phyloP scores from a whole-genome alignment of 2,329 filamentous ascomycete species.

The Epichloe sibirici region DNA sequence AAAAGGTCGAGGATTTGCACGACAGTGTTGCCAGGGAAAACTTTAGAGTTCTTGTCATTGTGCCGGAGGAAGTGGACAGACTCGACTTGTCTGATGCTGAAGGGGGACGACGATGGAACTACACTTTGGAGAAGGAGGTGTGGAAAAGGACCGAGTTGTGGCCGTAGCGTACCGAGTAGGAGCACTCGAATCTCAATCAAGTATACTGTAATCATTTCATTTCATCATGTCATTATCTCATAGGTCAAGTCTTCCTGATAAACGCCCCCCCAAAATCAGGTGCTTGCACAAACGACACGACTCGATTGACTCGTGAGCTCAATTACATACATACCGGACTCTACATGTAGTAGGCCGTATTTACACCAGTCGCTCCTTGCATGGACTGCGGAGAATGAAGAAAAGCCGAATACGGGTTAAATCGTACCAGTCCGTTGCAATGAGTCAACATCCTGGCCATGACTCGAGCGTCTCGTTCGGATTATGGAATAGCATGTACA shows the following conservation, averaged over 20 bases:
- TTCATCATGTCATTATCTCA: no score
- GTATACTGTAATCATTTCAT: no score
- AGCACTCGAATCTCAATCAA: no score
- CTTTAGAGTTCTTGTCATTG: slow-evolving; percentile 74
- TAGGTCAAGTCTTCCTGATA: no score
- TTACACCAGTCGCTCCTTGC: no score
- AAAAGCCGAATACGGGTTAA: neutral
- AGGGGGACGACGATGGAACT: slow-evolving; percentile 52
- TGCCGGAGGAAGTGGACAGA: slow-evolving; percentile 64
- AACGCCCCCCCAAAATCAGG: no score
- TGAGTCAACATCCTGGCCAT: neutral
- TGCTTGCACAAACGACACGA: no score
- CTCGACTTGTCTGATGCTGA: slow-evolving; percentile 58
- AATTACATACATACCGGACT: no score
- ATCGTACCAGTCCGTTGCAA: neutral
- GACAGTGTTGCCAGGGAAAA: slow-evolving; percentile 60
- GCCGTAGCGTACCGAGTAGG: slow-evolving; percentile 30
- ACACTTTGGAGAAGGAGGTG: slow-evolving; percentile 42
- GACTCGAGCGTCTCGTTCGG: neutral
- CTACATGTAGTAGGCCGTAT: no score
- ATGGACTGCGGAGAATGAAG: neutral
- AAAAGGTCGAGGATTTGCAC: slow-evolving; percentile 57
- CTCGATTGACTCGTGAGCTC: no score
- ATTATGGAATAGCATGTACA: neutral
- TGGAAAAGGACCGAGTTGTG: slow-evolving; percentile 64